These are phyloP conservation scores for Knoxia roxburghii DNA, from an alignment of 257 asterid species.

Conservation along the genomic window DNA sequence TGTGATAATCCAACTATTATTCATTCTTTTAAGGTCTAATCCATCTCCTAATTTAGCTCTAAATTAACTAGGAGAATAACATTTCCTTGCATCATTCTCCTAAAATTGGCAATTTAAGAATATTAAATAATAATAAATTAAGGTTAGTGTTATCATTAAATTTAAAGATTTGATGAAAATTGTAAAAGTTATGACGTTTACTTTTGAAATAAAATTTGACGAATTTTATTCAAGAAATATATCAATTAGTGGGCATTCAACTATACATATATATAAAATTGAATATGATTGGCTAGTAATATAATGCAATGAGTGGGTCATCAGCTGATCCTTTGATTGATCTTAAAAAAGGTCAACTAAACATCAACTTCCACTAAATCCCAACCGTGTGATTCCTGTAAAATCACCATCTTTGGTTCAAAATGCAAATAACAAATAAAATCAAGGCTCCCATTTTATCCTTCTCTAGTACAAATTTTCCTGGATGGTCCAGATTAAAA, in stretches of 20 bases:
- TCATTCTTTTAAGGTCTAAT: background rate
- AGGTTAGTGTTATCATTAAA: too few species aligned
- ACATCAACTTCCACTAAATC: slow-evolving; percentile 19
- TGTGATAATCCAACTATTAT: background rate
- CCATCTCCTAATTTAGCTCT: background rate
- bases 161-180: too few species aligned
- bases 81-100: too few species aligned
- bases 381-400: slow-evolving; percentile 16
- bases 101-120: too few species aligned
- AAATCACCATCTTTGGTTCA: background rate
- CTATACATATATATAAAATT: too few species aligned
- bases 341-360: slow-evolving; percentile 13
- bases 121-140: too few species aligned
- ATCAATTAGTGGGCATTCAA: background rate
- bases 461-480: background rate
- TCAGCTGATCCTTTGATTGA: slow-evolving; percentile 5
- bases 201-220: too few species aligned
- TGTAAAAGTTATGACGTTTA: too few species aligned
- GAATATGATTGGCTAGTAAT: too few species aligned
- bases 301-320: slow-evolving; percentile 2
- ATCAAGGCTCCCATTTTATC: background rate
- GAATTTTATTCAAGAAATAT: too few species aligned
- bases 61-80: too few species aligned
- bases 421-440: background rate
- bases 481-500: slow-evolving; percentile 8